Evolutionary conservation across 345 rosid genomes (phyloP).

Genomic region (Rhodomyrtus tomentosa): DNA sequence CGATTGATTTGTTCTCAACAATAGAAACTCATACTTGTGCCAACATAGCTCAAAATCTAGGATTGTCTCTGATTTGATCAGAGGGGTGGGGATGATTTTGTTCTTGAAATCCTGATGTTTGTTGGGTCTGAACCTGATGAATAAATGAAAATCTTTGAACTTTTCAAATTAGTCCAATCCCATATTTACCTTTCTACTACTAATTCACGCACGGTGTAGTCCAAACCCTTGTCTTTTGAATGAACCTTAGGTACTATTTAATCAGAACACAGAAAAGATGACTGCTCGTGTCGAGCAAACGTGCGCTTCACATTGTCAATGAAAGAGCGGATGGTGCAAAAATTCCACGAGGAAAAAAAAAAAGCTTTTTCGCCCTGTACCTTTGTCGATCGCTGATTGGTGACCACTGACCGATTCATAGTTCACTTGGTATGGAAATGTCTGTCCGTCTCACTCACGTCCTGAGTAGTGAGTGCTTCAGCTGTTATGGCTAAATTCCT

Average conservation of each 20-base stretch:
- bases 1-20: neutral
- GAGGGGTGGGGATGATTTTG: neutral
- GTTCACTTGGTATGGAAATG: neutral
- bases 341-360: neutral
- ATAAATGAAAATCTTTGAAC: neutral
- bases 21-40: neutral
- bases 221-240: neutral
- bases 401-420: neutral
- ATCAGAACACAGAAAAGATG: too few species aligned
- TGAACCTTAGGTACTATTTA: neutral
- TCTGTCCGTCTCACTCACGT: neutral
- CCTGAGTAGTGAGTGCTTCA: neutral
- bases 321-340: neutral
- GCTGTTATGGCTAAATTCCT: neutral
- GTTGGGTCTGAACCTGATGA: neutral
- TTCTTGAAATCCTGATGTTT: neutral
- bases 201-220: neutral
- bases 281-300: neutral
- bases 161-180: neutral
- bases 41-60: neutral
- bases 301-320: neutral
- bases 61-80: neutral
- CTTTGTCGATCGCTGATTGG: fast-evolving
- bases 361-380: neutral
- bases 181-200: neutral